These are phyloP conservation scores for Aspergillus vadensis DNA, from an alignment of 2,329 filamentous ascomycete genomes.

Conservation along the genomic window DNA sequence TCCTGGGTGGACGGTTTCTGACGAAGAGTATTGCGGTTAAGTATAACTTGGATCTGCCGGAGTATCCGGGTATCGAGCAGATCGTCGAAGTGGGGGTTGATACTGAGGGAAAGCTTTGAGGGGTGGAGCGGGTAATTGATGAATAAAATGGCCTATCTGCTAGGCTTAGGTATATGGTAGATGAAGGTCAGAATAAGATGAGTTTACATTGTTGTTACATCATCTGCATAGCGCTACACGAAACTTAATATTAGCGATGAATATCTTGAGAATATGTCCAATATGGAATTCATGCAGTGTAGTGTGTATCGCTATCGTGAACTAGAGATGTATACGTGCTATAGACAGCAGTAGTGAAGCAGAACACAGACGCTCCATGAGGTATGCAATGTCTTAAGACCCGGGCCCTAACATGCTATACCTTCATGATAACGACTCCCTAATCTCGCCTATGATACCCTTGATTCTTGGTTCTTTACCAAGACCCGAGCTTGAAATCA, in stretches of 20 bases:
- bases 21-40: slow-evolving; percentile 75
- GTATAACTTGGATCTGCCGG: slow-evolving; percentile 79
- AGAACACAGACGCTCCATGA: neutral
- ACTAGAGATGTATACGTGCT: slow-evolving; percentile 13
- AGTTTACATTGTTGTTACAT: neutral
- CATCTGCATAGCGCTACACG: neutral
- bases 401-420: neutral
- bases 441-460: slow-evolving; percentile 62
- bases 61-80: slow-evolving; percentile 85
- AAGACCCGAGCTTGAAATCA: slow-evolving; percentile 50
- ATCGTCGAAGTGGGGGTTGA: slow-evolving; percentile 70
- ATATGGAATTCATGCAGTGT: slow-evolving; percentile 5
- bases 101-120: slow-evolving; percentile 38
- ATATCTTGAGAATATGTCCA: neutral
- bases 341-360: neutral
- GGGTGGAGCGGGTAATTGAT: neutral
- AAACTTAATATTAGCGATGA: neutral
- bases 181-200: neutral
- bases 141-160: neutral
- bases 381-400: neutral
- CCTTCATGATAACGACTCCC: slow-evolving; percentile 39
- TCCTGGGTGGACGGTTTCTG: slow-evolving; percentile 89
- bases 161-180: neutral
- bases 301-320: slow-evolving; percentile 17
- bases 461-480: slow-evolving; percentile 63